Evolutionary conservation across 208 protist species (phyloP).

Genomic region (Willaertia magna): DNA sequence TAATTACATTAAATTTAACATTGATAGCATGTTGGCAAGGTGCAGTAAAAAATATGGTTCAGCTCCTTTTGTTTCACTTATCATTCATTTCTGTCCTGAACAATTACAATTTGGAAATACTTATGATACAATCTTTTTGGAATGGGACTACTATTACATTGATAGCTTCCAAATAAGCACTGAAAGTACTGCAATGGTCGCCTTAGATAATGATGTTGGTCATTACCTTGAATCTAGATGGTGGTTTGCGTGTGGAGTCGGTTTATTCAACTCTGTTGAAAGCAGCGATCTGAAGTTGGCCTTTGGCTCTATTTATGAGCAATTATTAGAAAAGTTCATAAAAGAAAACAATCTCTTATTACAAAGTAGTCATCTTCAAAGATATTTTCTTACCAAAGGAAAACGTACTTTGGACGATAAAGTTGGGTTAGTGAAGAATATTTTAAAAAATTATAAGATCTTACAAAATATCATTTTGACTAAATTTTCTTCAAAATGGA

Average conservation of each 20-base stretch:
- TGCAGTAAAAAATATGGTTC: background rate
- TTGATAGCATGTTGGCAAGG: background rate
- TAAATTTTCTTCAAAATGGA: background rate
- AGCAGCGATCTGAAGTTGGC: background rate
- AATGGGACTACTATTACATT: background rate
- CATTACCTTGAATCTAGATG: background rate
- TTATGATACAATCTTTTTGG: background rate
- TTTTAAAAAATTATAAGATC: background rate
- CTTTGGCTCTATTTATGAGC: background rate
- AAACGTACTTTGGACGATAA: background rate
- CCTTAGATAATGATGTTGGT: background rate
- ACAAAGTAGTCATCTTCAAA: background rate
- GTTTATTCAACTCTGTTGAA: background rate
- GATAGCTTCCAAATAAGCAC: background rate
- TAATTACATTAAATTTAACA: background rate
- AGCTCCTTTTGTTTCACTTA: background rate
- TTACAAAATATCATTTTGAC: background rate
- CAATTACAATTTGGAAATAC: background rate
- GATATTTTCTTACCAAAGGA: background rate
- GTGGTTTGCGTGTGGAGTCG: background rate
- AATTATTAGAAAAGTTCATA: background rate
- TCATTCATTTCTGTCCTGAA: background rate
- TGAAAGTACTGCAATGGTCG: too few relatives aligned
- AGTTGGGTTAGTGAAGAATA: background rate
- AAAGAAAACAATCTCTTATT: background rate